Percentiles rank a stretch among this genome's conserved stretches.
Conservation (phyloP, 805 yeast species). For the Metschnikowia cubensis region DNA sequence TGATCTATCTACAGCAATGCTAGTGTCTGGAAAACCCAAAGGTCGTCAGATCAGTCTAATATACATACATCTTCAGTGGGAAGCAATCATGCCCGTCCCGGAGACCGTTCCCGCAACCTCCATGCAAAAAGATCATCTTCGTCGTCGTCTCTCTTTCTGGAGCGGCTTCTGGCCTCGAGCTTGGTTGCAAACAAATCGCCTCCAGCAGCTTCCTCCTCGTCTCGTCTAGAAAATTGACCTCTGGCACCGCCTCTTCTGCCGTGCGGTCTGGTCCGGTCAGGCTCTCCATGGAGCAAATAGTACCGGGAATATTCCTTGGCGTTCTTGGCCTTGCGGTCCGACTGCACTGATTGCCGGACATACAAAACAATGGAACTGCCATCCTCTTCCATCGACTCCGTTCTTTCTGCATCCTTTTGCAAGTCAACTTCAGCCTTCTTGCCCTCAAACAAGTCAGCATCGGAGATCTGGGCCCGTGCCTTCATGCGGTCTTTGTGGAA, state of each 20-base stretch:
- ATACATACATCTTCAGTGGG: neutral
- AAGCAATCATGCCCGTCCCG: slow-evolving; percentile 3
- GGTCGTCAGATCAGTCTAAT: slow-evolving; percentile 3
- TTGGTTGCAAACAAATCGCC: slow-evolving; percentile 25
- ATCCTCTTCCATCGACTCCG: slow-evolving; percentile 35
- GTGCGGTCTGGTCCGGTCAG: slow-evolving; percentile 38
- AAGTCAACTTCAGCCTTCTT: slow-evolving; percentile 13
- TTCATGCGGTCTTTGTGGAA: slow-evolving; percentile 28
- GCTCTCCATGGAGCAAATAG: slow-evolving; percentile 70
- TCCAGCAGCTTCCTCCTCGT: slow-evolving; percentile 12
- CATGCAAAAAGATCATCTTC: slow-evolving; percentile 37
- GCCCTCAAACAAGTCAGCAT: slow-evolving; percentile 10
- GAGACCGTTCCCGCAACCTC: slow-evolving; percentile 23
- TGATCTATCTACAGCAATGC: too few species aligned
- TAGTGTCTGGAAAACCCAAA: neutral
- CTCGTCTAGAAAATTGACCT: slow-evolving; percentile 11
- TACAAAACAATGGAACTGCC: slow-evolving; percentile 34
- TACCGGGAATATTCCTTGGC: slow-evolving; percentile 59
- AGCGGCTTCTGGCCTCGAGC: slow-evolving; percentile 8
- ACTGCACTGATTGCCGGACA: slow-evolving; percentile 47
- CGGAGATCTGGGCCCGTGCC: slow-evolving; percentile 6
- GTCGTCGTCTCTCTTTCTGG: slow-evolving; percentile 14
- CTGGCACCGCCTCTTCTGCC: slow-evolving; percentile 11
- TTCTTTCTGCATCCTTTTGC: neutral
- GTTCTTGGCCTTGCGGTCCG: slow-evolving; percentile 55